Base-by-base conservation (phyloP, 148 eudicot genomes). In the Camellia japonica region DNA sequence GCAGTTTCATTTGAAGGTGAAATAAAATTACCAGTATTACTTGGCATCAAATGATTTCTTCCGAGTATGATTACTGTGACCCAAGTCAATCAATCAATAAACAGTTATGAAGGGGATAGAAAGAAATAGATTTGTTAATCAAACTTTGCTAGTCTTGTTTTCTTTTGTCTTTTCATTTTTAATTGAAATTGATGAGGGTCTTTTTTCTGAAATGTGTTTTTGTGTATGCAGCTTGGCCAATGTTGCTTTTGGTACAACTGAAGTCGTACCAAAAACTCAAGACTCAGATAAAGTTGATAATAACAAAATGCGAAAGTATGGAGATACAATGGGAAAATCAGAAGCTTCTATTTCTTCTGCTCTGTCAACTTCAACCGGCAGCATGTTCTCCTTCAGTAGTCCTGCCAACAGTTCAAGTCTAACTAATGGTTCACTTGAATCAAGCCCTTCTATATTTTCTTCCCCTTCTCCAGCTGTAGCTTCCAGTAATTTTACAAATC, bases 381-480 rank as follows among this genome's bases (percentile, higher is more conserved):
- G 78, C 59, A 74, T 81, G n/a, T 77, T 80, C 42, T 71, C 82
- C 41, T 80, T 79, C 59, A 80, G 86, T 68, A 68, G 73, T 30
- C 75, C 83, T 46, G 55, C 82, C 42, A 85, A 62, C 67, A 72
- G 38, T 75, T 69, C 84, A 60, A 20, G 56, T 58, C 41, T 77
- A 16, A 76, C 47, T 64, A 89, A 83, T 75, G 93, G 86, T 47
- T 79, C 76, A 23, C 51, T 66, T 82, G 80, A 67, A 81, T 82
- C 89, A 74, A 83, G 83, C 52, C 51, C 91, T 78, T 75, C 80
- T 19, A 30, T 77, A 13, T 66, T 82, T 43, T 69, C 80, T 38
- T 63, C 80, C 15, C 60, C 89, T 73, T 16, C 81, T 80, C 81
- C 87, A 12, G 67, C 41, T 60, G 81, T 69, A 4, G 41, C 87